Evolutionary conservation across 2,329 filamentous ascomycete species (phyloP).

Genomic region (Sclerotinia borealis): DNA sequence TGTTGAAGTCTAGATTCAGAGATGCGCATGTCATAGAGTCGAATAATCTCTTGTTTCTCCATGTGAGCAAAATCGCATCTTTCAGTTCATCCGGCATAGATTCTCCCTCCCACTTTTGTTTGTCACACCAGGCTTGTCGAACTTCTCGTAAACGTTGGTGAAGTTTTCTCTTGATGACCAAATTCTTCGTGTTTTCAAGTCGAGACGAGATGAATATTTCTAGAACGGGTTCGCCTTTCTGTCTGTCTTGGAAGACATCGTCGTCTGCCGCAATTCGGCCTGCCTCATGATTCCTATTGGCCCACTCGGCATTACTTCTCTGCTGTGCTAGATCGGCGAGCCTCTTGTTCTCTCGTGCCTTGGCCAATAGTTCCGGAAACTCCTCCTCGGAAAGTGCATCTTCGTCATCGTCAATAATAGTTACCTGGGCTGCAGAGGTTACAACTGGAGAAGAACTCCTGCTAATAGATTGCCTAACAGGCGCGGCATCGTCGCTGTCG

Average conservation of each 20-base stretch:
- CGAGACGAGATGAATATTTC: slow-evolving; percentile 63
- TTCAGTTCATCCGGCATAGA: slow-evolving; percentile 37
- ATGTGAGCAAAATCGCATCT: slow-evolving; percentile 67
- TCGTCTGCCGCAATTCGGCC: neutral
- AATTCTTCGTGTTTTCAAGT: slow-evolving; percentile 52
- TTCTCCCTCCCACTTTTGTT: slow-evolving; percentile 46
- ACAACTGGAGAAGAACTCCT: neutral
- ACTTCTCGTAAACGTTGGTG: slow-evolving; percentile 63
- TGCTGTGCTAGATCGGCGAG: slow-evolving; percentile 17
- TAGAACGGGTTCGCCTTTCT: slow-evolving; percentile 35
- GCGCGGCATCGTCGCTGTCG: slow-evolving; percentile 15
- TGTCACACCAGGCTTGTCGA: slow-evolving; percentile 61
- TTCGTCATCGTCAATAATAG: slow-evolving; percentile 24
- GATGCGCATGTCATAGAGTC: slow-evolving; percentile 67
- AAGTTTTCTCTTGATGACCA: slow-evolving; percentile 61
- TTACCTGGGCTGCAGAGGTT: neutral
- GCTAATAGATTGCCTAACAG: neutral
- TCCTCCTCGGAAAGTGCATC: slow-evolving; percentile 25
- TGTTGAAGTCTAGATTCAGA: slow-evolving; percentile 52
- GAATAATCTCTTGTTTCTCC: slow-evolving; percentile 67
- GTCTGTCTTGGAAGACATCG: slow-evolving; percentile 17
- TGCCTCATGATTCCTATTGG: slow-evolving; percentile 15
- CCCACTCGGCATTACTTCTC: slow-evolving; percentile 13
- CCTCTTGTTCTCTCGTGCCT: slow-evolving; percentile 26
- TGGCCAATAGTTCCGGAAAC: slow-evolving; percentile 29